Evolutionary conservation across 140 eudicot species (phyloP).

Genomic region (Senecio squalidus): DNA sequence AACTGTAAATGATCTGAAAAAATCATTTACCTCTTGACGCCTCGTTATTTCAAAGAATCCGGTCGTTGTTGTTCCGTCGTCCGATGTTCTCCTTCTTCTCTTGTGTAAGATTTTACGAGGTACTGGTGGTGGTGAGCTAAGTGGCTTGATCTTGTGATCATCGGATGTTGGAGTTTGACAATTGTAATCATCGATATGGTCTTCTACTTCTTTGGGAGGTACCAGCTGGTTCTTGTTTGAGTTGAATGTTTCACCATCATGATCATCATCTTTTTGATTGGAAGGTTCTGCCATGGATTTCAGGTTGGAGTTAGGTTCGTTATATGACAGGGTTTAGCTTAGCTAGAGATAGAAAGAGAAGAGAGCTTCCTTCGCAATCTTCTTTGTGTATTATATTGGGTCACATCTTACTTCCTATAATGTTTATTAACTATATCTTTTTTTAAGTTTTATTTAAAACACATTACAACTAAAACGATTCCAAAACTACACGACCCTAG

Average conservation of each 20-base stretch:
- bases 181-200: not conserved
- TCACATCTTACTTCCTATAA: not conserved
- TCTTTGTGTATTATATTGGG: too few species aligned
- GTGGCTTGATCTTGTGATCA: constrained; percentile 28
- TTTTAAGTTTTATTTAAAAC: too few species aligned
- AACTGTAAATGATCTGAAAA: constrained; percentile 19
- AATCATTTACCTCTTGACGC: constrained; percentile 30
- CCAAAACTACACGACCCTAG: too few species aligned
- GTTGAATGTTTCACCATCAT: constrained; percentile 18
- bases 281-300: constrained; percentile 11
- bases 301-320: not conserved
- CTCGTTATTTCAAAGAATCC: constrained; percentile 27
- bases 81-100: constrained; percentile 18
- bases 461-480: too few species aligned
- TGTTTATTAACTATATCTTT: too few species aligned
- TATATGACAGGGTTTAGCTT: not conserved
- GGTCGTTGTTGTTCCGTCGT: not conserved
- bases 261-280: constrained; percentile 8
- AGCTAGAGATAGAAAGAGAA: not conserved
- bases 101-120: constrained; percentile 7
- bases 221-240: constrained; percentile 1
- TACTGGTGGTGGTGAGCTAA: not conserved
- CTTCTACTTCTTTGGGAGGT: not conserved
- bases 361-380: not conserved
- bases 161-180: constrained; percentile 31